Percentiles rank a stretch among this genome's conserved stretches.
Conservation (phyloP, 345 rosid species). For the Turritis glabra region DNA sequence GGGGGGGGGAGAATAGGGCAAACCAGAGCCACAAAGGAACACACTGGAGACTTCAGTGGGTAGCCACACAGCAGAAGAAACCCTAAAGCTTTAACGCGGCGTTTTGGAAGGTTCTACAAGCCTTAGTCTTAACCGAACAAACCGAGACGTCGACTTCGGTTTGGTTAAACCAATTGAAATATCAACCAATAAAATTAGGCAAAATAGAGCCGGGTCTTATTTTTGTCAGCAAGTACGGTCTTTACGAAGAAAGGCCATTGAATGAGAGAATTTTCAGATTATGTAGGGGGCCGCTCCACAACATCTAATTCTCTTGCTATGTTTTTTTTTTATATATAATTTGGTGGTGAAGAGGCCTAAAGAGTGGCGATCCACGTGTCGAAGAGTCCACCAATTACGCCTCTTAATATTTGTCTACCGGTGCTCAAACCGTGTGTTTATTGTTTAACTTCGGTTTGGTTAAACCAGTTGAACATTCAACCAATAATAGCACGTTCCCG, state of each 20-base stretch:
- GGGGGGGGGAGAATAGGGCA: conserved; percentile 11
- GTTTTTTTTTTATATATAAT: background rate
- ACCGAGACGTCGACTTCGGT: conserved; percentile 16
- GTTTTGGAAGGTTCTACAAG: conserved; percentile 29
- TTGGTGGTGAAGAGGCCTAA: conserved; percentile 27
- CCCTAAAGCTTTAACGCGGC: conserved; percentile 10
- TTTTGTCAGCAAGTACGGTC: background rate
- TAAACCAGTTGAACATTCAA: background rate
- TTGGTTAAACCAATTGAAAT: background rate
- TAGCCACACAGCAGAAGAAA: conserved; percentile 24
- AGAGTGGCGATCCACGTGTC: conserved; percentile 36
- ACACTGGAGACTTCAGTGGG: conserved; percentile 40
- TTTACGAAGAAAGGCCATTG: background rate
- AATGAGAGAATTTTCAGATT: background rate
- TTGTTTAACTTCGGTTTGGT: background rate
- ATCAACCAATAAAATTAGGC: background rate
- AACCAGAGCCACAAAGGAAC: conserved; percentile 28
- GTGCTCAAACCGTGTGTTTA: background rate
- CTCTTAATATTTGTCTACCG: conserved; percentile 9
- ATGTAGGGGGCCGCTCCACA: conserved; percentile 12
- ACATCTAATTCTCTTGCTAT: background rate
- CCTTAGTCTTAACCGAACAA: background rate
- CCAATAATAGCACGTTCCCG: background rate
- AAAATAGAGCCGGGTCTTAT: background rate
- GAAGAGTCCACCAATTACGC: background rate